Base-by-base conservation (phyloP, 805 yeast genomes). In the Saccharomycopsis capsularis region DNA sequence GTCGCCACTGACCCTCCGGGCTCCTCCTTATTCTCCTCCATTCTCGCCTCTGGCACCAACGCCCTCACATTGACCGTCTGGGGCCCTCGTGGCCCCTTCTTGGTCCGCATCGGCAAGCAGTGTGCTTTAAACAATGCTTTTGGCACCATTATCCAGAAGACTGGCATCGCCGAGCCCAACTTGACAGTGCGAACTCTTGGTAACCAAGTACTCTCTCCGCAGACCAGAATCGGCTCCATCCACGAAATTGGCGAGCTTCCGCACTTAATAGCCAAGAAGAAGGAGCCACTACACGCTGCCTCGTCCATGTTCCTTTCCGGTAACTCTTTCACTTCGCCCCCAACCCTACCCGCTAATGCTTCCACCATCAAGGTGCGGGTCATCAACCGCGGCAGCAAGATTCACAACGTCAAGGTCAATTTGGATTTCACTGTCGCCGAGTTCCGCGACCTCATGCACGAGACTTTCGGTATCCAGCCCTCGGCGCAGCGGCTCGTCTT, bases 401-500 rank as follows among this genome's bases (percentile, higher is more conserved):
- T 29, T 13, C 32, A 29, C 13, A 29, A 9, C 13, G 32, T 29
- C 7, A 7, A 29, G 13, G 7, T 7, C 13, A 13, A 29, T 29
- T 29, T 29, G 32, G 7, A 7, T 29, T 7, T 9, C 32, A 29
- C 11, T 29, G 32, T 29, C 32, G 13, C 11, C 13, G 32, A 29
- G 13, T 13, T 29, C 32, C 7, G 13, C 11, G 11, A 29, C 7
- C 7, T 29, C 32, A 29, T 29, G 32, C 7, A 29, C 7, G 11
- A 9, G 7, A 7, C 7, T 9, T 7, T 13, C 11, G 32, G 32
- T 9, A 29, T 29, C 32, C 7, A 29, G 7, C 32, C 32, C 7
- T 9, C 11, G 7, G 19, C 34, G 16, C 49, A 46, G 38, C 42
- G 40, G 24, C 19, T 46, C 13, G 49, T 46, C n/a, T 40, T 23